Evolutionary conservation across 108 stramenopile species (phyloP).

Genomic region (Pseudonitzschia pungens): DNA sequence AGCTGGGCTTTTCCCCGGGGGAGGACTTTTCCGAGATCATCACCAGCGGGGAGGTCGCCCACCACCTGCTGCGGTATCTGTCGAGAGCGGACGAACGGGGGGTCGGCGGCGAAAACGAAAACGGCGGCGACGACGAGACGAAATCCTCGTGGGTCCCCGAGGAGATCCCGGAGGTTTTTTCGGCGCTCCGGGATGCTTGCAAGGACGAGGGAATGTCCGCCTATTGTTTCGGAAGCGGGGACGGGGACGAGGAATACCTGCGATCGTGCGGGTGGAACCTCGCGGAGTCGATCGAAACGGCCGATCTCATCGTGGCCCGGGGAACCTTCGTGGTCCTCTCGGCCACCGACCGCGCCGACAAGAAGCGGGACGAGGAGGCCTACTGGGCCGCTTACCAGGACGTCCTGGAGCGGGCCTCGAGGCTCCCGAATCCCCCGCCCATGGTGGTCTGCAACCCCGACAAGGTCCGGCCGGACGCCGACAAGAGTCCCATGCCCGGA

Average conservation of each 20-base stretch:
- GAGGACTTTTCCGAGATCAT: conserved; percentile 67
- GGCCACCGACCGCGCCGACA: conserved; percentile 18
- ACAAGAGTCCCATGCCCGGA: conserved; percentile 88
- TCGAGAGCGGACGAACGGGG: background rate
- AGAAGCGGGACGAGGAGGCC: conserved; percentile 40
- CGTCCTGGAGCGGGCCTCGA: conserved; percentile 53
- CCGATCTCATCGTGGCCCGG: conserved; percentile 85
- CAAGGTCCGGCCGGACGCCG: conserved; percentile 78
- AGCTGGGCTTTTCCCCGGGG: conserved; percentile 61
- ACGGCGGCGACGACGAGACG: background rate
- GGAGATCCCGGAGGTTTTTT: conserved; percentile 14
- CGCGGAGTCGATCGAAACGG: conserved; percentile 70
- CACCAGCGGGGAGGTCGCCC: conserved; percentile 77
- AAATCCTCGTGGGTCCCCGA: conserved; percentile 25
- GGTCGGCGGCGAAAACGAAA: background rate
- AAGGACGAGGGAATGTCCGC: conserved; percentile 14
- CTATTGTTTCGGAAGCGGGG: conserved; percentile 90
- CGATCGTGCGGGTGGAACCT: conserved; percentile 72
- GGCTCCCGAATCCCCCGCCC: conserved; percentile 52
- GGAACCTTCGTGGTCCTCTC: conserved; percentile 74
- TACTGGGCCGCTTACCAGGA: conserved; percentile 56
- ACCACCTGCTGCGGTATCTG: conserved; percentile 37
- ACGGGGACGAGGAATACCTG: conserved; percentile 83
- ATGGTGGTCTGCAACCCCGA: conserved; percentile 94
- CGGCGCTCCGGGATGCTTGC: background rate